Conservation (phyloP, 73 alveolate genomes). For the Paramecium caudatum region DNA sequence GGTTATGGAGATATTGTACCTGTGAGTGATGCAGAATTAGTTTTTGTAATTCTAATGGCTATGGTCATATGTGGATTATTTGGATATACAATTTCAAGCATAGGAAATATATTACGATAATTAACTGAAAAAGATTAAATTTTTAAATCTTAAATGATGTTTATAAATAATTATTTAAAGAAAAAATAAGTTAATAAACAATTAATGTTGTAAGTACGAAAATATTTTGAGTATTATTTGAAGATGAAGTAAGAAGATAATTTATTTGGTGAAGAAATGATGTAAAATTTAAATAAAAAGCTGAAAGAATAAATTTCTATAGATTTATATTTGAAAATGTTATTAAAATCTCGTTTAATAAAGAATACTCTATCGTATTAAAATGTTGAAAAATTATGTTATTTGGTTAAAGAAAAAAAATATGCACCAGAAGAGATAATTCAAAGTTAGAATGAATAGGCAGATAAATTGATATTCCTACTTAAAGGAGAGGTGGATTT, state of each 20-base stretch:
- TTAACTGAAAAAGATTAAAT: conserved; percentile 31
- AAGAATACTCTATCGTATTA: not conserved
- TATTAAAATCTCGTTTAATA: not conserved
- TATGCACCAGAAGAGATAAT: conserved; percentile 4
- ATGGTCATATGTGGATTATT: conserved; percentile 69
- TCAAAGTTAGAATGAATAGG: not conserved
- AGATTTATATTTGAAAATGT: not conserved
- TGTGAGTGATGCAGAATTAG: not conserved
- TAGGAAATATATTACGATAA: conserved; percentile 63
- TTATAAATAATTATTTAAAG: not conserved
- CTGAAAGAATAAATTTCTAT: conserved; percentile 1
- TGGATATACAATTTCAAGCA: conserved; percentile 50
- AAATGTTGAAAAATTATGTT: conserved; percentile 24
- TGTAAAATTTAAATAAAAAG: conserved; percentile 5
- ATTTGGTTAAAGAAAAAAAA: not conserved
- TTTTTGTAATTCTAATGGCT: conserved; percentile 62
- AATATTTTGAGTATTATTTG: conserved; percentile 12
- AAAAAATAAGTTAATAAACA: not conserved
- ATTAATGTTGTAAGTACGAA: not conserved
- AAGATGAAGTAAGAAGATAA: not conserved
- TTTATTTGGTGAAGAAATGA: not conserved
- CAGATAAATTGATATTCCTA: not conserved
- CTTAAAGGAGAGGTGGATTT: not conserved
- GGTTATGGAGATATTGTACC: conserved; percentile 75
- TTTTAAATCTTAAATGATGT: conserved; percentile 25